Evolutionary conservation across 352 stramenopile genomes (phyloP).

Genomic region (Globisporangium emineosum): DNA sequence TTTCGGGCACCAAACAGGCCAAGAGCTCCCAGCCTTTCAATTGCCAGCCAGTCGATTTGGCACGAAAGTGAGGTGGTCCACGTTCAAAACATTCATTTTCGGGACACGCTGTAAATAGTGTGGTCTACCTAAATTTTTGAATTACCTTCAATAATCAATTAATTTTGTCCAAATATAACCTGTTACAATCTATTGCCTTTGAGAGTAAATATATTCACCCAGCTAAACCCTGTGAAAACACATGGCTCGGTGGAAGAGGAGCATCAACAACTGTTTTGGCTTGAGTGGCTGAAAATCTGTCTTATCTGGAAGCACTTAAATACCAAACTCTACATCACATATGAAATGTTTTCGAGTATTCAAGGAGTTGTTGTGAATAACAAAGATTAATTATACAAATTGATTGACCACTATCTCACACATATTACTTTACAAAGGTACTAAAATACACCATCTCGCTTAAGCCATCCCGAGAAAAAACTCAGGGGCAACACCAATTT

Average conservation of each 20-base stretch:
- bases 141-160: too few relatives aligned
- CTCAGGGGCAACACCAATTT: background rate
- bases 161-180: too few relatives aligned
- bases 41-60: slow-evolving; percentile 6
- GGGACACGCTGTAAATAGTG: background rate
- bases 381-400: background rate
- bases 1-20: background rate
- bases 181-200: background rate
- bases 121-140: too few relatives aligned
- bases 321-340: background rate
- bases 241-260: background rate
- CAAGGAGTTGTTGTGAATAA: background rate
- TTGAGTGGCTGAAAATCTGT: background rate
- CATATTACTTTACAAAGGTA: background rate
- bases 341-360: background rate
- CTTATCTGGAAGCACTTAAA: background rate
- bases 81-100: background rate
- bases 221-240: background rate
- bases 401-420: background rate
- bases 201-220: background rate
- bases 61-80: background rate
- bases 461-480: background rate
- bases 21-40: background rate
- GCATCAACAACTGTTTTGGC: background rate
- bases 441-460: background rate